phyloP scores from a whole-genome alignment of 495 filamentous ascomycete genomes.

The Hypoxylon rickii region DNA sequence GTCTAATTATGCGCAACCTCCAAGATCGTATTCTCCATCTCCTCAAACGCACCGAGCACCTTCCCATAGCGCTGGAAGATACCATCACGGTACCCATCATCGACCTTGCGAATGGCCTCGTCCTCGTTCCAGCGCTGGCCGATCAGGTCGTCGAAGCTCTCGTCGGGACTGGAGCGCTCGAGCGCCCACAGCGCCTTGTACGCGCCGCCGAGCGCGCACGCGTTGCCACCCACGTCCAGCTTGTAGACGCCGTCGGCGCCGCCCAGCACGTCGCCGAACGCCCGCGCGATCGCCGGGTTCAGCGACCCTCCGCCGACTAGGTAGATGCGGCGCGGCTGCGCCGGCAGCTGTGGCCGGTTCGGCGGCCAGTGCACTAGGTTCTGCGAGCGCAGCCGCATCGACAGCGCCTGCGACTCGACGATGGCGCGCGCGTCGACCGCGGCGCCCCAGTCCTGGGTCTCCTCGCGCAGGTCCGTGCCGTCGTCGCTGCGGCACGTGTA shows the following conservation, averaged over 20 bases:
- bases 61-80: constrained; percentile 76
- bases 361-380: constrained; percentile 67
- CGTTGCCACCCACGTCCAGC: constrained; percentile 94
- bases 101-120: constrained; percentile 78
- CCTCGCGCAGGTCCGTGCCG: constrained; percentile 54
- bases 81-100: constrained; percentile 75
- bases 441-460: constrained; percentile 41
- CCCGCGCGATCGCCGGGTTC: constrained; percentile 82
- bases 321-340: constrained; percentile 88
- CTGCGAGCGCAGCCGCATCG: constrained; percentile 79
- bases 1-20: constrained; percentile 50
- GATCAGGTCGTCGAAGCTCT: constrained; percentile 88
- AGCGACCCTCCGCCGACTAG: constrained; percentile 89
- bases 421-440: constrained; percentile 81
- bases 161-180: constrained; percentile 58
- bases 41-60: constrained; percentile 75
- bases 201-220: constrained; percentile 92
- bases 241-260: constrained; percentile 86
- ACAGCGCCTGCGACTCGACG: constrained; percentile 91
- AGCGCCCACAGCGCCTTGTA: constrained; percentile 95
- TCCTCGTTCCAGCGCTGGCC: constrained; percentile 83
- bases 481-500: constrained; percentile 65
- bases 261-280: constrained; percentile 85
- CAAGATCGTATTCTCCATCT: constrained; percentile 75
- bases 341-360: constrained; percentile 58